These are phyloP conservation scores for Coemansia sp. DNA, from an alignment of 192 early-diverging fungal genomes.

Conservation along the genomic window DNA sequence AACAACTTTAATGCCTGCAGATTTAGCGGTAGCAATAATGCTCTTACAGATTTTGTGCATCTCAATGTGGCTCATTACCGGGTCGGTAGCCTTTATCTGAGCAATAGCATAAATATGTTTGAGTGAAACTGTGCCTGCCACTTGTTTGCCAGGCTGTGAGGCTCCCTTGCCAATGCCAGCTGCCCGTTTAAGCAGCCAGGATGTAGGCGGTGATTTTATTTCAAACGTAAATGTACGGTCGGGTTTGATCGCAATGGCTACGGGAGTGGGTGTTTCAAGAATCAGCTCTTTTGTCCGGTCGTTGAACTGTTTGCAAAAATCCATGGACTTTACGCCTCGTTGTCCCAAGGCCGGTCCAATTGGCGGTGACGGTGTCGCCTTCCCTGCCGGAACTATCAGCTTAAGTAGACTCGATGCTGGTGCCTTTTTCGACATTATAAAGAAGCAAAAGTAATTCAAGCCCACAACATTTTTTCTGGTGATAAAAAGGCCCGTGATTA, in stretches of 20 bases:
- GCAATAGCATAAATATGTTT: conserved; percentile 97
- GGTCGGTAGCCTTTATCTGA: conserved; percentile 82
- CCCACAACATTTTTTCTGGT: neutral
- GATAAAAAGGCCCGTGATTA: neutral
- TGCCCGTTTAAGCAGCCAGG: conserved; percentile 82
- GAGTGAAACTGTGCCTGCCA: conserved; percentile 76
- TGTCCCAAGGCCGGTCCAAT: conserved; percentile 95
- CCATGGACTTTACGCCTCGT: conserved; percentile 95
- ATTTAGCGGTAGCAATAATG: conserved; percentile 73
- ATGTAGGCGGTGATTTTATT: conserved; percentile 81
- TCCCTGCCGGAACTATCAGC: conserved; percentile 83
- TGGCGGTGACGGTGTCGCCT: conserved; percentile 90
- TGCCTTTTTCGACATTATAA: conserved; percentile 51
- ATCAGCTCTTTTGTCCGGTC: conserved; percentile 86
- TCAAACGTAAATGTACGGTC: conserved; percentile 91
- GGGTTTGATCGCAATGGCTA: conserved; percentile 80
- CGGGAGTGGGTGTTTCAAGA: conserved; percentile 78
- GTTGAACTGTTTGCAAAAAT: conserved; percentile 98
- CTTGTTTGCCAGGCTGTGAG: conserved; percentile 70
- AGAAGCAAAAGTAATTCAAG: too few relatives aligned
- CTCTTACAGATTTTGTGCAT: conserved; percentile 69
- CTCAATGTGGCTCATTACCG: conserved; percentile 66
- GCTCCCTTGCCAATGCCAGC: conserved; percentile 87
- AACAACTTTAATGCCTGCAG: conserved; percentile 87
- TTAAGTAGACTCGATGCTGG: conserved; percentile 58